These are phyloP conservation scores for Parasitella parasitica DNA, from an alignment of 371 early-diverging fungal genomes.

Conservation along the genomic window DNA sequence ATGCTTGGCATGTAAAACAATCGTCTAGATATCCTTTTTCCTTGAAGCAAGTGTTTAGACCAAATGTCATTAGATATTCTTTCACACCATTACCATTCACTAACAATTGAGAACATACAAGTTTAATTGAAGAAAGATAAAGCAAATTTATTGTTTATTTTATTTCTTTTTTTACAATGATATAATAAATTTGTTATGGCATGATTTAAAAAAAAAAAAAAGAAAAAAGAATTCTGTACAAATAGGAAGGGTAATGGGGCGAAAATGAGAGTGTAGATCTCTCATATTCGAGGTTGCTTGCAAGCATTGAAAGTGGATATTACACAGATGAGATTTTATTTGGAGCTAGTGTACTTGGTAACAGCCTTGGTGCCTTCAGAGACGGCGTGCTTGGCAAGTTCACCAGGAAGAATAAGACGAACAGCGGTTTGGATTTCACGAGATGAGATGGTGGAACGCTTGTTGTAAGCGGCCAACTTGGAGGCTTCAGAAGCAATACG, in stretches of 20 bases:
- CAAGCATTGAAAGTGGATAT: slow-evolving; percentile 2
- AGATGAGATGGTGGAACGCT: slow-evolving; percentile 92
- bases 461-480: slow-evolving; percentile 92
- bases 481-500: slow-evolving; percentile 90
- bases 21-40: too few relatives aligned
- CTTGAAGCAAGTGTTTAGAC: too few relatives aligned
- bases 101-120: too few relatives aligned
- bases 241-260: slow-evolving; percentile 5
- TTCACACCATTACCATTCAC: too few relatives aligned
- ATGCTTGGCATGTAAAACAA: too few relatives aligned
- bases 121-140: not conserved
- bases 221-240: slow-evolving; percentile 26
- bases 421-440: slow-evolving; percentile 96
- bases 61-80: too few relatives aligned
- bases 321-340: slow-evolving; percentile 32
- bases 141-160: slow-evolving; percentile 4
- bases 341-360: slow-evolving; percentile 92
- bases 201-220: slow-evolving; percentile 10
- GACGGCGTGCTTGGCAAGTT: slow-evolving; percentile 96
- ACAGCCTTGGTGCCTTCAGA: slow-evolving; percentile 98
- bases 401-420: slow-evolving; percentile 93
- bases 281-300: slow-evolving; percentile 2
- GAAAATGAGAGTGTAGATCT: not conserved
- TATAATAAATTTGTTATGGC: slow-evolving; percentile 7
- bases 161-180: slow-evolving; percentile 15